phyloP scores from a whole-genome alignment of 1,284 basidiomycete species.

The Clitocybe nebularis region DNA sequence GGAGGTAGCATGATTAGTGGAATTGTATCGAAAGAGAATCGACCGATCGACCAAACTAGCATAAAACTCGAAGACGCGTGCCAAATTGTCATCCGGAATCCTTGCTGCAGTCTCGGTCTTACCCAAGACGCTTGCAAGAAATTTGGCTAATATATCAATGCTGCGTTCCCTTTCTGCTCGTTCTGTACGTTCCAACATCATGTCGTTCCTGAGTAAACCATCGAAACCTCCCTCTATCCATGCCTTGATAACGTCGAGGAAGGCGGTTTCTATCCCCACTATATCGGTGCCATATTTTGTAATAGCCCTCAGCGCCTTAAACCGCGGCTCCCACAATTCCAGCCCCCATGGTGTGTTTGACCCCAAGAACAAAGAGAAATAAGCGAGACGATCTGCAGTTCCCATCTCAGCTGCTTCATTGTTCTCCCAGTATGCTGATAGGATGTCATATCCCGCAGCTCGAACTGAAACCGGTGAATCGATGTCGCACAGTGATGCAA shows the following conservation, averaged over 20 bases:
- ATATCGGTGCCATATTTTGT: conserved; percentile 55
- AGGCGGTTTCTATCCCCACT: conserved; percentile 56
- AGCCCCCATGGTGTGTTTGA: conserved; percentile 43
- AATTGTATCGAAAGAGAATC: conserved; percentile 35
- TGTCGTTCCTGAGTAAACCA: conserved; percentile 38
- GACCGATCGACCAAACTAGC: conserved; percentile 52
- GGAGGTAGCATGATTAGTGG: conserved; percentile 20
- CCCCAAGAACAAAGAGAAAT: conserved; percentile 57
- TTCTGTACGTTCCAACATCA: conserved; percentile 37
- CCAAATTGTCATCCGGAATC: conserved; percentile 52
- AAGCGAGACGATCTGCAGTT: conserved; percentile 56
- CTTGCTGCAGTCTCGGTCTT: conserved; percentile 51
- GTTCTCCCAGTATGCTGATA: conserved; percentile 63
- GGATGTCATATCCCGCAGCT: conserved; percentile 64
- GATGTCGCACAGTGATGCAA: conserved; percentile 51
- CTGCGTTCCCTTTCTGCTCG: conserved; percentile 56
- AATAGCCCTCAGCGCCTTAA: conserved; percentile 61
- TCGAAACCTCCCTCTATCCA: conserved; percentile 67
- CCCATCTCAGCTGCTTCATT: conserved; percentile 38
- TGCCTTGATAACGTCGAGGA: conserved; percentile 50
- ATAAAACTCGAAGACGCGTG: conserved; percentile 54
- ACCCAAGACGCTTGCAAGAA: conserved; percentile 48
- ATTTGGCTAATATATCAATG: conserved; percentile 52
- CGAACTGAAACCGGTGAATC: conserved; percentile 54
- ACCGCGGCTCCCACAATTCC: conserved; percentile 67